These are phyloP conservation scores for Chaetomidium leptoderma DNA, from an alignment of 495 filamentous ascomycete species.

Conservation along the genomic window DNA sequence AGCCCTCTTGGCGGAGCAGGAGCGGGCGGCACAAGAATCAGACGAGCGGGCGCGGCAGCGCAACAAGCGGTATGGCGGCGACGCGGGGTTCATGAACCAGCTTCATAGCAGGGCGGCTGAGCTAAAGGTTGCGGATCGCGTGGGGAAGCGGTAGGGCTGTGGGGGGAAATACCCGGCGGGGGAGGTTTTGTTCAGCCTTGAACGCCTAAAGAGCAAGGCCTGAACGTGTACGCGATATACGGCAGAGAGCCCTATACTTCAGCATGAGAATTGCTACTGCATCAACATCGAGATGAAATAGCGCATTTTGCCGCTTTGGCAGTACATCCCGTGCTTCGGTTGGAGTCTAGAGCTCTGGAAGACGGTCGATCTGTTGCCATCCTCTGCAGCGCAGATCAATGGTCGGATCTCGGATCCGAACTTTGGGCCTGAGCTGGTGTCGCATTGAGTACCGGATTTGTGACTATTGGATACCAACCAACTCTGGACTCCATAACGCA, in stretches of 20 bases:
- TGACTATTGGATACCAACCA: no score
- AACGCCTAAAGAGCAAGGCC: neutral
- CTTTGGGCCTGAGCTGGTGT: neutral
- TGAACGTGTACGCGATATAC: neutral
- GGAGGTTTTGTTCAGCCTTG: neutral
- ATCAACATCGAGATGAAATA: no score
- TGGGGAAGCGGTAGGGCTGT: conserved; percentile 17
- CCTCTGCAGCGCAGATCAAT: conserved; percentile 1
- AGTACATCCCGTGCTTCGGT: no score
- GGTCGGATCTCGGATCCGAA: neutral
- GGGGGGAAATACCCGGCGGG: neutral
- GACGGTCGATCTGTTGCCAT: neutral
- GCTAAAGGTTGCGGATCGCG: conserved; percentile 46
- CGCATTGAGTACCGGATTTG: no score
- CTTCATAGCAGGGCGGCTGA: conserved; percentile 57
- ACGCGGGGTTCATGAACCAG: conserved; percentile 56
- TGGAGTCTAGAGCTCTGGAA: neutral
- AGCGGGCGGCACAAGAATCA: conserved; percentile 58
- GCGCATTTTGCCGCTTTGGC: neutral
- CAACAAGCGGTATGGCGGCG: conserved; percentile 57
- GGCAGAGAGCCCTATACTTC: no score
- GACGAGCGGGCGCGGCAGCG: conserved; percentile 58
- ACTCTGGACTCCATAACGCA: no score
- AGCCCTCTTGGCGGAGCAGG: conserved; percentile 59
- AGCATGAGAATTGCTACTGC: neutral